Conservation (phyloP, 768 basidiomycete species). For the Tulasnella sp. region DNA sequence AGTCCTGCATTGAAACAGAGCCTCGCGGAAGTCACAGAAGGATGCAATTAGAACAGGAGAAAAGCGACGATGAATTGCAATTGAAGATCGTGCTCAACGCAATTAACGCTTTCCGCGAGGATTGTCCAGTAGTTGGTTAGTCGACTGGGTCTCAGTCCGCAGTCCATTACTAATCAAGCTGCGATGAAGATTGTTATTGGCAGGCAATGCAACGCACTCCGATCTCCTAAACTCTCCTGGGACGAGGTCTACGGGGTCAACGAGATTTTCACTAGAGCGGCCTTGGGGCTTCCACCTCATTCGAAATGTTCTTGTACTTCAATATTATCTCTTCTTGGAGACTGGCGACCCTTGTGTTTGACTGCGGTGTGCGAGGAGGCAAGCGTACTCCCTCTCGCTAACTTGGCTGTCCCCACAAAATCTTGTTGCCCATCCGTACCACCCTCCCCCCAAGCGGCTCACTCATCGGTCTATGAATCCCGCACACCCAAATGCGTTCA, state of each 20-base stretch:
- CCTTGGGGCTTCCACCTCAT: too few relatives aligned
- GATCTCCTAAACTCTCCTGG: not conserved
- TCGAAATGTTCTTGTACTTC: not conserved
- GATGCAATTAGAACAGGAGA: slow-evolving; percentile 3
- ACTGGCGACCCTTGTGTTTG: not conserved
- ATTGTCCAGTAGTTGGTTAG: slow-evolving; percentile 4
- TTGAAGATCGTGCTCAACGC: slow-evolving; percentile 7
- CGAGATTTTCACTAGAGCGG: too few relatives aligned
- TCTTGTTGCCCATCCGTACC: too few relatives aligned
- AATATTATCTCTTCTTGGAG: not conserved
- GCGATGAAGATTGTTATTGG: not conserved
- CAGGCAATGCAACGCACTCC: not conserved
- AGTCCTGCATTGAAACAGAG: not conserved
- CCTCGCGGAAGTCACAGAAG: not conserved
- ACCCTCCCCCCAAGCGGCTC: too few relatives aligned
- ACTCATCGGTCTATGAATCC: too few relatives aligned
- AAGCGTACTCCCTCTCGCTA: too few relatives aligned
- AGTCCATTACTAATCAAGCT: not conserved
- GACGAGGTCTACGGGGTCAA: not conserved
- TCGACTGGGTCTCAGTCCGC: not conserved
- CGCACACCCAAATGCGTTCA: too few relatives aligned
- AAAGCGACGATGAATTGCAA: not conserved
- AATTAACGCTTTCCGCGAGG: not conserved
- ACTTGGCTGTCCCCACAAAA: not conserved
- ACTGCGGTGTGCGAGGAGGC: not conserved